Percentiles rank a stretch among this genome's conserved stretches.
Evolutionary conservation across 1,284 basidiomycete genomes (phyloP).

Genomic region (Gymnopus androsaceus): DNA sequence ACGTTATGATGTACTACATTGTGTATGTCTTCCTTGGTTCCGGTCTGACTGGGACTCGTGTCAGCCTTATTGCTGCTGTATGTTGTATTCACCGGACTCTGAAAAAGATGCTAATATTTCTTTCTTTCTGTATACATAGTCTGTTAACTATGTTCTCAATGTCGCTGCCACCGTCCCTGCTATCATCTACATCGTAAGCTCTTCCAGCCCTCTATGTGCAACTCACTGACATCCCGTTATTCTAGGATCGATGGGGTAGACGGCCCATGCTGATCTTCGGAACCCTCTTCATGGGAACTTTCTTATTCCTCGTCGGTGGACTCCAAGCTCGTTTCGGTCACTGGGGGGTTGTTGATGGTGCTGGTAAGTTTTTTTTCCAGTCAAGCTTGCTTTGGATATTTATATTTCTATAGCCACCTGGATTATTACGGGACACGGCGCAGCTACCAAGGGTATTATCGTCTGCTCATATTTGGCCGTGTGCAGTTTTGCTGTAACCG

Average conservation of each 20-base stretch:
- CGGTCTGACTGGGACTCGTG: conserved; percentile 68
- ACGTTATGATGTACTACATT: conserved; percentile 81
- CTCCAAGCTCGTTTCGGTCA: conserved; percentile 68
- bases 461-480: conserved; percentile 78
- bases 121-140: conserved; percentile 31
- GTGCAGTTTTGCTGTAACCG: conserved; percentile 73
- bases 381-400: neutral
- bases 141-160: conserved; percentile 79
- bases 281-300: conserved; percentile 71
- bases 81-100: conserved; percentile 12
- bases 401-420: conserved; percentile 41
- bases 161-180: conserved; percentile 72
- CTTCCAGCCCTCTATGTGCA: no score
- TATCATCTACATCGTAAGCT: conserved; percentile 76
- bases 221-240: no score
- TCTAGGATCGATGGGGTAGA: conserved; percentile 78
- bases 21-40: conserved; percentile 78
- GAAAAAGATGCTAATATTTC: neutral
- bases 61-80: conserved; percentile 69
- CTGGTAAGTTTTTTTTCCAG: conserved; percentile 25
- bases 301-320: conserved; percentile 75
- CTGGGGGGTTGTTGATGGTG: conserved; percentile 51
- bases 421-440: conserved; percentile 59
- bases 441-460: conserved; percentile 68
- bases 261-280: conserved; percentile 74